Evolutionary conservation across 768 basidiomycete species (phyloP), one percentile per base, ranked within the genome.

Genomic region (Mycena latifolia): DNA sequence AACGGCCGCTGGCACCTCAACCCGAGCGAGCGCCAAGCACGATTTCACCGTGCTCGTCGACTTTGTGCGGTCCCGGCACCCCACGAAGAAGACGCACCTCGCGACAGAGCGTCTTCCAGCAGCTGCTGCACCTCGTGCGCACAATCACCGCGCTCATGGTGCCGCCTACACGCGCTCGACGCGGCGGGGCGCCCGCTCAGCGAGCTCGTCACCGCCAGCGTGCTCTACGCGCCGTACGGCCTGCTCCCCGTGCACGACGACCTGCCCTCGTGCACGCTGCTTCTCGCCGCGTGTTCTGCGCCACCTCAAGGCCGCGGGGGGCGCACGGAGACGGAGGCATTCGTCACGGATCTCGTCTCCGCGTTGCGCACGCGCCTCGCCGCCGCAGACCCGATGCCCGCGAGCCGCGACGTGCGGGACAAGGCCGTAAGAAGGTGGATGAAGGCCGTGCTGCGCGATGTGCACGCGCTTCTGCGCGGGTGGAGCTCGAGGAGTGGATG

Each of bases 401-500:
- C 17, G 27, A 66, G 65, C 43, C 46, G 48, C n/a, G 61, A 66
- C 33, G 37, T 66, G 11, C 61, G 58, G 9, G 69, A 70, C 35
- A 70, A 70, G 65, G 63, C 61, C 22, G 20, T 70, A 25, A 56
- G 69, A 10, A 1, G 17, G 22, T 70, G 69, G 69, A n/a, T 66
- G 28, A 66, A 63, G 46, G 53, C 35, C 57, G 37, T 63, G 4
- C 59, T 52, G 65, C 48, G 25, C 24, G 65, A 66, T 8, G 27
- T 70, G 41, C 33, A 56, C 15, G 65, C 51, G 37, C 63, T 66
- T 57, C 43, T 70, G 52, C 55, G 48, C 31, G 53, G 48, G 57
- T 7, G 1, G 66, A 65, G 69, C 61, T 70, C 1, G 65, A 70
- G 53, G 33, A n/a, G 22, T 70, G 69, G 69, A 70, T 70, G 69